A percentile compares a stretch with the other conserved stretches of the same genome.
These are phyloP conservation scores for Trichoderma pleuroti DNA, from an alignment of 2,329 filamentous ascomycete species.

Conservation along the genomic window DNA sequence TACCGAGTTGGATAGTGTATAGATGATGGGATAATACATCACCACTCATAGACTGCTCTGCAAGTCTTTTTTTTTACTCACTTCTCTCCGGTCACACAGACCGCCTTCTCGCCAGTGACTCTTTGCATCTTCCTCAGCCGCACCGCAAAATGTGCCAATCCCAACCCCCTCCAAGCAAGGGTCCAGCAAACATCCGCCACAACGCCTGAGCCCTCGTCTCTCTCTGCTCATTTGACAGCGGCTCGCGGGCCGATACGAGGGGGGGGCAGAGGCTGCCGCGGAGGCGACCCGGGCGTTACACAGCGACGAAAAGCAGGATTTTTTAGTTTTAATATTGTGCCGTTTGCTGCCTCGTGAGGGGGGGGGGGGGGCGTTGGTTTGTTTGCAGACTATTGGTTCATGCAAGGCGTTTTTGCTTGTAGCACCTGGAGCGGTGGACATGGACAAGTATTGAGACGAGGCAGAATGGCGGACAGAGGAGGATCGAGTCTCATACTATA, in stretches of 20 bases:
- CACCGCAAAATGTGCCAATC: conserved; percentile 1
- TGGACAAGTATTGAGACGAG: too few relatives aligned
- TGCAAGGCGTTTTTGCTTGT: not conserved
- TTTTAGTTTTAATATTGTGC: not conserved
- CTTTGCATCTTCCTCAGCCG: not conserved
- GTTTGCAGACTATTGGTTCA: conserved; percentile 8
- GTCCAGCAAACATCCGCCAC: not conserved
- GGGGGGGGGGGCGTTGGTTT: not conserved
- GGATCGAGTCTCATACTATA: not conserved
- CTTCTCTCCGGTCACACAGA: not conserved
- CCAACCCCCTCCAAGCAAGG: not conserved
- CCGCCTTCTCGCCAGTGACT: not conserved
- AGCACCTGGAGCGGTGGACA: not conserved
- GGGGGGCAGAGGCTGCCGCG: too few relatives aligned
- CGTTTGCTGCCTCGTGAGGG: not conserved
- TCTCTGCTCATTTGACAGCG: not conserved
- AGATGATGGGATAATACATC: not conserved
- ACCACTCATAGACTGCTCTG: not conserved
- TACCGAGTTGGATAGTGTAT: not conserved
- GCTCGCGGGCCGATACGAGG: not conserved
- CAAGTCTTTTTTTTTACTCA: not conserved
- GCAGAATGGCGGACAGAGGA: not conserved
- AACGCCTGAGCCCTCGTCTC: not conserved
- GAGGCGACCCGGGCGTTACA: not conserved
- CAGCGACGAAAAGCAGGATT: not conserved